Conservation (phyloP, 2,329 filamentous ascomycete genomes). For the Pseudogymnoascus sp. region DNA sequence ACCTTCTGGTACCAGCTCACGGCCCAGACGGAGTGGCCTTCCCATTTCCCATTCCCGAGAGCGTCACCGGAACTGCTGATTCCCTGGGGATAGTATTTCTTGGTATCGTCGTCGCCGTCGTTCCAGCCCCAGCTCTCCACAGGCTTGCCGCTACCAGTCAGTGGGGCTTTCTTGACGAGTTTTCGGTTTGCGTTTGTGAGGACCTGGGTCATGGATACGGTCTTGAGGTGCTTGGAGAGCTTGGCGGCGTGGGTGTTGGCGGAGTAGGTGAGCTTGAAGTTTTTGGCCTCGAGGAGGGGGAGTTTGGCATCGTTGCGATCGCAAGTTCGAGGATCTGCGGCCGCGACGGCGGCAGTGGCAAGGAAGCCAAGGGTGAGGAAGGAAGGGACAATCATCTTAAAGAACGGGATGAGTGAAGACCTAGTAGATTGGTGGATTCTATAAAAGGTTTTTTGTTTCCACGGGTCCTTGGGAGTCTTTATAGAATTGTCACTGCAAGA, state of each 20-base stretch:
- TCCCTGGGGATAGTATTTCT: constrained; percentile 30
- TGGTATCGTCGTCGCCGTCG: constrained; percentile 26
- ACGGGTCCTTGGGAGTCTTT: background rate
- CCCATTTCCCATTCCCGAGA: constrained; percentile 23
- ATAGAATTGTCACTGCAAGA: background rate
- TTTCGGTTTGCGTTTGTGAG: background rate
- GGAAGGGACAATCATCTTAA: background rate
- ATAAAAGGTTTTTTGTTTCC: background rate
- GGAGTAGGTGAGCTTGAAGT: constrained; percentile 6
- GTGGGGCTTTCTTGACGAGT: background rate
- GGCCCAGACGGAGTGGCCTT: constrained; percentile 29
- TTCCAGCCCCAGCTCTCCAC: constrained; percentile 15
- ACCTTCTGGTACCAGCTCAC: constrained; percentile 30
- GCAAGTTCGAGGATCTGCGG: background rate
- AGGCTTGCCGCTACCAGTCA: background rate
- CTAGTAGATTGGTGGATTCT: background rate
- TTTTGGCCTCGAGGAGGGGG: background rate
- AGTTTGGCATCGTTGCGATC: background rate
- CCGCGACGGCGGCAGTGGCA: background rate
- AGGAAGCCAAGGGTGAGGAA: background rate
- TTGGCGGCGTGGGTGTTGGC: background rate
- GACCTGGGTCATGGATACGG: constrained; percentile 1
- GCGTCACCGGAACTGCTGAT: constrained; percentile 30
- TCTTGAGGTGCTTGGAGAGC: background rate
- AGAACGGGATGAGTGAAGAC: background rate